Evolutionary conservation across 1,139 yeast species (phyloP), one percentile per base, ranked within the genome.

Genomic region (Taphrina communis): DNA sequence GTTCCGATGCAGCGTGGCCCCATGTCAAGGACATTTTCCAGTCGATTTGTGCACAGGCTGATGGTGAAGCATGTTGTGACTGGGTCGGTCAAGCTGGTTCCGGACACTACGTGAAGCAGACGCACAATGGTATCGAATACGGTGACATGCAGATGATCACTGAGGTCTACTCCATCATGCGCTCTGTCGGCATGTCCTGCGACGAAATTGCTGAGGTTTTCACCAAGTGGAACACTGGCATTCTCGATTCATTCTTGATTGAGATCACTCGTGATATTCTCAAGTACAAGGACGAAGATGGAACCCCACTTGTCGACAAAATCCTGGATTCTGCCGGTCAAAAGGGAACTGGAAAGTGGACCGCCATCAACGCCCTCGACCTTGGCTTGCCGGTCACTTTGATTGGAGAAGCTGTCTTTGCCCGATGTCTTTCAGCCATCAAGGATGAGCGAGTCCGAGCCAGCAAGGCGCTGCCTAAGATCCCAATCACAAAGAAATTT

Each of bases 341-440:
- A 85, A 94, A 94, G 86, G 99, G 99, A 86, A 94, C 99, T 75
- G 99, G 99, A 84, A 94, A 94, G 85, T 94, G 99, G 99, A 94
- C 98, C 75, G 98, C 98, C 74, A 90, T 93, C 81, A 92, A 92
- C 80, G 98, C 99, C 73, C 85, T 94, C 77, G 99, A 94, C 82
- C 86, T 94, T 77, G 99, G 98, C 82, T 90, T 90, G 88, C 99
- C 99, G 75, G 97, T 94, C 77, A 92, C 99, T 73, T 86, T 94
- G 80, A 94, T 94, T 77, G 97, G 98, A 81, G 99, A 94, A 85
- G 98, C 99, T 71, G 99, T 94, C 75, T 93, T 94, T 80, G 85
- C 98, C 73, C 90, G 99, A 85, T 90, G 97, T 84, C 84, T 94
- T 78, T 93, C 98, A 75, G 90, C 98, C 72, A 82, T 94, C 79